Base-by-base conservation (phyloP, 805 yeast species). In the Barnettozyma wickerhamii region DNA sequence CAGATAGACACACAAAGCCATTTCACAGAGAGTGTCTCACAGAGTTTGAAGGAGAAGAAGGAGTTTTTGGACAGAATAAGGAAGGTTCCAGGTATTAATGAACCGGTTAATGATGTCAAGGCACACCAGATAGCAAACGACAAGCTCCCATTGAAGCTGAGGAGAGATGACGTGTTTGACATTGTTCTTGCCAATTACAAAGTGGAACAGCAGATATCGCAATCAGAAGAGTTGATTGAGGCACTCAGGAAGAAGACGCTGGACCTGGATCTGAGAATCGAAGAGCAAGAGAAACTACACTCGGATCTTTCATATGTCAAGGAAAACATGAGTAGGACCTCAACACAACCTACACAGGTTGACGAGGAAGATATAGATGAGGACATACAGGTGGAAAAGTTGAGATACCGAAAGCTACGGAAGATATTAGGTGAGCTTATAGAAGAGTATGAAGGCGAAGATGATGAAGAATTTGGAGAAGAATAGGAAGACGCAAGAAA, bases 101-200 rank as follows among this genome's bases (percentile, higher is more conserved):
- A 37, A 13, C 4, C 14, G 7, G 30, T 24, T 4, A 19, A 33
- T n/a, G 30, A 37, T 10, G 30, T 42, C n/a, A 41, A 33, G 7
- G 55, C 52, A 1, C 27, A 39, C 2, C 7, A 14, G 17, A 38
- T 32, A 12, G 31, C 56, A 0, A 49, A 47, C 26, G 50, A 49
- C 9, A 41, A 48, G 9, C 17, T 55, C 0, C 52, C 59, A 0
- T 42, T 51, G 18, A 43, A 43, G 13, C 32, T 42, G 12, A 55
- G 49, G 35, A 43, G 59, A 19, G 58, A 53, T 12, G 59, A 55
- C 40, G 40, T 44, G 3, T 47, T 53, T n/a, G 55, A 51, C 21
- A 45, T 52, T 7, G 36, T 50, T 0, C 19, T 53, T 39, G 53
- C 57, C 0, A 41, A 30, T 15, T 36, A 38, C 2, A 48, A 39